These are phyloP conservation scores for Rhododendron henanense DNA, from an alignment of 148 eudicot genomes.

Conservation along the genomic window DNA sequence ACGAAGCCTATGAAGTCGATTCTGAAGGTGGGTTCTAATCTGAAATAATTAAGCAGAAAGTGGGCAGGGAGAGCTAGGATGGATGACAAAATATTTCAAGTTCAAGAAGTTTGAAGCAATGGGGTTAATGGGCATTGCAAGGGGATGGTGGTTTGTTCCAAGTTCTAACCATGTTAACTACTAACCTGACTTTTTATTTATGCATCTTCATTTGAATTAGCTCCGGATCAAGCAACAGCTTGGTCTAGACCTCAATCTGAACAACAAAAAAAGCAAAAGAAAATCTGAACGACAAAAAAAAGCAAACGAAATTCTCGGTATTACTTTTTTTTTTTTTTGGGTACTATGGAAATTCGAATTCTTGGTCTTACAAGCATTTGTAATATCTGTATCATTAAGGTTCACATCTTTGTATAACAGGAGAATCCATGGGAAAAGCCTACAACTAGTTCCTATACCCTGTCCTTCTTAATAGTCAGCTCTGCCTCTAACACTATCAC, in stretches of 20 bases:
- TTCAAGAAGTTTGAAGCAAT: not conserved
- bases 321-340: too few species aligned
- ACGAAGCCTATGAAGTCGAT: constrained; percentile 10
- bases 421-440: not conserved
- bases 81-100: not conserved
- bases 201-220: not conserved
- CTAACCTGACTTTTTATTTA: not conserved
- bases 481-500: not conserved
- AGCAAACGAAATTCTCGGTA: too few species aligned
- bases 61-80: not conserved
- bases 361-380: not conserved
- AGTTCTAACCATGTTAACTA: not conserved
- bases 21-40: constrained; percentile 9
- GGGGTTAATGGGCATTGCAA: not conserved
- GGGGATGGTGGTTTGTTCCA: not conserved
- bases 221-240: not conserved
- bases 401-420: not conserved
- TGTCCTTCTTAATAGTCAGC: not conserved
- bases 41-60: not conserved
- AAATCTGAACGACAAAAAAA: too few species aligned
- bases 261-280: too few species aligned
- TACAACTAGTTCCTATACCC: not conserved
- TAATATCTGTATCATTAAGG: not conserved
- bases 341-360: not conserved
- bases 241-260: not conserved